phyloP scores from a whole-genome alignment of 345 rosid species.

The Lepidium africanum region DNA sequence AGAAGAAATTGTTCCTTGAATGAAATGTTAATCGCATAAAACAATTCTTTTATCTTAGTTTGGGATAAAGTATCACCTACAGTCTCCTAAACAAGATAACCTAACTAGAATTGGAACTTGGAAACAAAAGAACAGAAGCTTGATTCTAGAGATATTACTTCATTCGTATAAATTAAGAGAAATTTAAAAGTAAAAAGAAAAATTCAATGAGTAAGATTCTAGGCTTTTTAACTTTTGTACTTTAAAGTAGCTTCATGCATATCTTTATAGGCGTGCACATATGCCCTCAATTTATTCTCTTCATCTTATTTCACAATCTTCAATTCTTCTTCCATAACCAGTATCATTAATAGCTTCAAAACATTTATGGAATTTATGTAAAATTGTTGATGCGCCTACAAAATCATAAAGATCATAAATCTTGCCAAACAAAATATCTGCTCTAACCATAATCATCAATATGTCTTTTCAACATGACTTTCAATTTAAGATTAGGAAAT shows the following conservation, averaged over 20 bases:
- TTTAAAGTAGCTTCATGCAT: constrained; percentile 25
- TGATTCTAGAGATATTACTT: background rate
- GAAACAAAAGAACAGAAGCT: background rate
- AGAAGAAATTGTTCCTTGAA: background rate
- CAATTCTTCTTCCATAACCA: constrained; percentile 1
- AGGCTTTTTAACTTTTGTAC: constrained; percentile 20
- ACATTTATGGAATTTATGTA: background rate
- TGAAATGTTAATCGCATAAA: constrained; percentile 1
- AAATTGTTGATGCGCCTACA: background rate
- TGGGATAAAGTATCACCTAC: background rate
- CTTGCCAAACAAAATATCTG: background rate
- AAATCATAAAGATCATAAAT: background rate
- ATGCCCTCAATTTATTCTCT: constrained; percentile 18
- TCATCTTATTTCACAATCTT: constrained; percentile 15
- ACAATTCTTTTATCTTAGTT: too few relatives aligned
- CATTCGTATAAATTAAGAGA: background rate
- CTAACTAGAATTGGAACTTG: background rate
- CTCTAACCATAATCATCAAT: too few relatives aligned
- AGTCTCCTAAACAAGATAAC: constrained; percentile 8
- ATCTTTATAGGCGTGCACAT: constrained; percentile 30
- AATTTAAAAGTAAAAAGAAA: background rate
- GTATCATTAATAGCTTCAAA: constrained; percentile 1
- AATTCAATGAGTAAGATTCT: constrained; percentile 10
- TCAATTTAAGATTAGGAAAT: background rate
- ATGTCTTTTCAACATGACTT: background rate